Evolutionary conservation across 140 eudicot genomes (phyloP), one percentile per base, ranked within the genome.

Genomic region (Bidens hawaiensis): DNA sequence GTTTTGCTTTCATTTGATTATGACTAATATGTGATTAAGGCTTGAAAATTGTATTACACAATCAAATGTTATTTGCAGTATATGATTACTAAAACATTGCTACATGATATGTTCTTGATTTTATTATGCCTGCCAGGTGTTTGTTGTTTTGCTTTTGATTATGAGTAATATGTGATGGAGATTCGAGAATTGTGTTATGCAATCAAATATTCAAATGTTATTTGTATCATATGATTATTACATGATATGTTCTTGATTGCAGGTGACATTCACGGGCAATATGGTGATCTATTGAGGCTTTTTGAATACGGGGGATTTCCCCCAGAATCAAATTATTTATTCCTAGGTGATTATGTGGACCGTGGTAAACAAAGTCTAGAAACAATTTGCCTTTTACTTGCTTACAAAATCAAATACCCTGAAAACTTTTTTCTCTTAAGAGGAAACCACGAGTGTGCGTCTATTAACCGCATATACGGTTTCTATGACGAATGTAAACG

Each of bases 201-300:
- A n/a, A n/a, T n/a, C n/a, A n/a, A n/a, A n/a, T n/a, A n/a, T n/a
- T n/a, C n/a, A n/a, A n/a, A 10, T 49, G 22, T 49, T 10, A 2
- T 23, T 24, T 24, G 17, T 52, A 25, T 24, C 2, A 14, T 52
- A 24, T 24, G 36, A 15, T 25, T 52, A 52, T 4, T 14, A 23
- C 27, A 24, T 15, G 15, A 16, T 27, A 53, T 24, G 25, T 26
- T 67, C 6, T 41, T 33, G 27, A 34, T 68, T 69, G 18, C 68
- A 86, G 95, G 95, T 75, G 95, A 86, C 69, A 86, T 86, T 73
- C 95, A 86, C 36, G 95, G 95, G 33, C 95, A 86, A 62, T 86
- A 86, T 22, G 85, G 85, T 23, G 95, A 86, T 71, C 81, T 86
- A 22, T 70, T 86, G 61, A 73, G 95, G 79, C 75, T 86, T 51